phyloP scores from a whole-genome alignment of 768 basidiomycete species.

The Gloeopeniophorella convolvens region DNA sequence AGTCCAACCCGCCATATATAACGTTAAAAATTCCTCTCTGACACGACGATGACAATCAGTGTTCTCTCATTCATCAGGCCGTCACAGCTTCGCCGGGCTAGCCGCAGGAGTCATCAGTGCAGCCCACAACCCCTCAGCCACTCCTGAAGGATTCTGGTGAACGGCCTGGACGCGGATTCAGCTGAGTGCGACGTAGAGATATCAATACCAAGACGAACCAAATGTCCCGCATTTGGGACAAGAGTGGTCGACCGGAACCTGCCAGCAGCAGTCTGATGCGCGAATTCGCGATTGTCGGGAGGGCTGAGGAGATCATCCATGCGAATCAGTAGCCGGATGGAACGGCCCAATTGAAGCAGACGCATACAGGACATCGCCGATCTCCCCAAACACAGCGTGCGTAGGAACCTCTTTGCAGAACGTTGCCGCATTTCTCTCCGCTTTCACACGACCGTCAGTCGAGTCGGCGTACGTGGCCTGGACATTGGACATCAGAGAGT shows the following conservation, averaged over 20 bases:
- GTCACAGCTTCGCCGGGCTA: constrained; percentile 3
- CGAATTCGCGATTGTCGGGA: not conserved
- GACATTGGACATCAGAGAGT: not conserved
- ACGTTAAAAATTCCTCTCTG: no score
- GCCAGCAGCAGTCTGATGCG: not conserved
- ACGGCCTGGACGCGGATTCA: constrained; percentile 3
- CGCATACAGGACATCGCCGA: constrained; percentile 12
- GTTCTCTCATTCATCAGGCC: no score
- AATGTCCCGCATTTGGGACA: constrained; percentile 15
- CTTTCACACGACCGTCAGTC: not conserved
- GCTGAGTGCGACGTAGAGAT: not conserved
- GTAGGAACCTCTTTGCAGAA: constrained; percentile 18
- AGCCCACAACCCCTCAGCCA: constrained; percentile 6
- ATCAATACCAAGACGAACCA: constrained; percentile 2
- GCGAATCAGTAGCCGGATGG: not conserved
- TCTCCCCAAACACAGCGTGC: constrained; percentile 15
- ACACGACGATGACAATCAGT: no score
- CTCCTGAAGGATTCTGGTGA: constrained; percentile 10
- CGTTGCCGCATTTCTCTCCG: constrained; percentile 5
- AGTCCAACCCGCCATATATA: no score
- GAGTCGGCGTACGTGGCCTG: constrained; percentile 13
- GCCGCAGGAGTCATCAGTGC: not conserved
- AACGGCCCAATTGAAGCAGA: not conserved
- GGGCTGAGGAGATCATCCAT: not conserved
- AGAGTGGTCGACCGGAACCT: constrained; percentile 9